Evolutionary conservation across 192 early-diverging fungal species (phyloP).

Genomic region (Allomyces macrogynus): DNA sequence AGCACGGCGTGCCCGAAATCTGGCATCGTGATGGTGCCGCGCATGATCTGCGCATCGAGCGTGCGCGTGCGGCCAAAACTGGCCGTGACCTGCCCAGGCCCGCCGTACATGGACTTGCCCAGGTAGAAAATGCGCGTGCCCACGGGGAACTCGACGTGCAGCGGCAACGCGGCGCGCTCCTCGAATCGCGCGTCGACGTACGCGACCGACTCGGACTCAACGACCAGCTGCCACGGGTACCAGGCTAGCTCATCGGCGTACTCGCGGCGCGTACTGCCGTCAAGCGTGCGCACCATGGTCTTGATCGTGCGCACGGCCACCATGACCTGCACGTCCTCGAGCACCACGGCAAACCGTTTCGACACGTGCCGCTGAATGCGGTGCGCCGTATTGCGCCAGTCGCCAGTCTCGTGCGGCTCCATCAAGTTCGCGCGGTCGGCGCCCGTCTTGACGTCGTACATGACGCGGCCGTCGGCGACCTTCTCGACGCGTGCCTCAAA

Average conservation of each 20-base stretch:
- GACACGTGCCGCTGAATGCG: conserved; percentile 7
- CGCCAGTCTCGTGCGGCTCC: neutral
- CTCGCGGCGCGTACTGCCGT: conserved; percentile 56
- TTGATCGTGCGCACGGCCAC: conserved; percentile 36
- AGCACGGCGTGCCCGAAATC: conserved; percentile 7
- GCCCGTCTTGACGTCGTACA: neutral
- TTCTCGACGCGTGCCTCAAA: neutral
- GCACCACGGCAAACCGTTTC: conserved; percentile 48
- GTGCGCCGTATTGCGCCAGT: neutral
- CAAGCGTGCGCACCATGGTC: conserved; percentile 37
- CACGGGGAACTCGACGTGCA: conserved; percentile 50
- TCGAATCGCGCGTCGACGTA: conserved; percentile 50
- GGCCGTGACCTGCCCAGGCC: conserved; percentile 40
- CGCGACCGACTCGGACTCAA: conserved; percentile 25
- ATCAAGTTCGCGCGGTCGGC: neutral
- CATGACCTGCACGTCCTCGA: conserved; percentile 41
- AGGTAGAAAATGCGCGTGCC: conserved; percentile 60
- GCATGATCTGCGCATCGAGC: conserved; percentile 9
- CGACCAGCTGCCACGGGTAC: conserved; percentile 35
- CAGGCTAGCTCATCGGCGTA: conserved; percentile 26
- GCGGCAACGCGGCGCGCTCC: conserved; percentile 43
- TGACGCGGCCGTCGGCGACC: neutral
- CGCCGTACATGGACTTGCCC: conserved; percentile 50
- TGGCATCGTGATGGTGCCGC: conserved; percentile 6
- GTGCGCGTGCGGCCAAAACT: conserved; percentile 18